These are phyloP conservation scores for Psilocybe subaeruginosa DNA, from an alignment of 768 basidiomycete genomes.

Conservation along the genomic window DNA sequence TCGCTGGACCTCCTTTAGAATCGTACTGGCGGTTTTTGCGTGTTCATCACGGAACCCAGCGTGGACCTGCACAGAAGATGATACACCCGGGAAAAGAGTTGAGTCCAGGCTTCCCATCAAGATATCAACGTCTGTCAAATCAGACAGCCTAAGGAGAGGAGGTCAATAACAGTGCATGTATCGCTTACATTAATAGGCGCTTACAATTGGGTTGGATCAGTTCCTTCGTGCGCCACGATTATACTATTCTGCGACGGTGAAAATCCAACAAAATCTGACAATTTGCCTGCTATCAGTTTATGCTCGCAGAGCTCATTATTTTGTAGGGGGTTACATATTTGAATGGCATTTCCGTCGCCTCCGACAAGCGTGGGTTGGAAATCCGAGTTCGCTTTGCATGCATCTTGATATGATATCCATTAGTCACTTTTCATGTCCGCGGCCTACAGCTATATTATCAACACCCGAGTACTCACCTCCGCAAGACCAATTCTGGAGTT, in stretches of 20 bases:
- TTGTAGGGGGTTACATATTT: constrained; percentile 29
- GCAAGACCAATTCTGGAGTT: constrained; percentile 32
- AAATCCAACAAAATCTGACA: constrained; percentile 58
- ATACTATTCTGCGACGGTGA: constrained; percentile 52
- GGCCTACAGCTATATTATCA: constrained; percentile 15
- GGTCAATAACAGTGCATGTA: constrained; percentile 28
- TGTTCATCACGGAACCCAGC: constrained; percentile 54
- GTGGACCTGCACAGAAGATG: constrained; percentile 44
- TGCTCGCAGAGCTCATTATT: background rate
- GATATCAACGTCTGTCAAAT: constrained; percentile 49
- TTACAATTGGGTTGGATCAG: constrained; percentile 58
- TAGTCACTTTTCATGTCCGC: background rate
- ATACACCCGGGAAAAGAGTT: constrained; percentile 52
- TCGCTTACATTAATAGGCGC: constrained; percentile 46
- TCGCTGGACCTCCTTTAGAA: constrained; percentile 44
- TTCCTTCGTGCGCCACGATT: constrained; percentile 66
- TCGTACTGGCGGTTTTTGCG: constrained; percentile 33
- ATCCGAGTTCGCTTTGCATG: constrained; percentile 34
- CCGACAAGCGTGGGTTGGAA: constrained; percentile 33
- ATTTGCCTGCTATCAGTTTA: background rate
- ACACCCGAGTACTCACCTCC: constrained; percentile 26
- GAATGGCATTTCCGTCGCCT: constrained; percentile 33
- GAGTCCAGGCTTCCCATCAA: constrained; percentile 39
- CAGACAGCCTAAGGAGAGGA: constrained; percentile 36
- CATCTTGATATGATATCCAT: constrained; percentile 20